Evolutionary conservation across 2,329 filamentous ascomycete species (phyloP).

Genomic region (Paracoccidioides lutzii): DNA sequence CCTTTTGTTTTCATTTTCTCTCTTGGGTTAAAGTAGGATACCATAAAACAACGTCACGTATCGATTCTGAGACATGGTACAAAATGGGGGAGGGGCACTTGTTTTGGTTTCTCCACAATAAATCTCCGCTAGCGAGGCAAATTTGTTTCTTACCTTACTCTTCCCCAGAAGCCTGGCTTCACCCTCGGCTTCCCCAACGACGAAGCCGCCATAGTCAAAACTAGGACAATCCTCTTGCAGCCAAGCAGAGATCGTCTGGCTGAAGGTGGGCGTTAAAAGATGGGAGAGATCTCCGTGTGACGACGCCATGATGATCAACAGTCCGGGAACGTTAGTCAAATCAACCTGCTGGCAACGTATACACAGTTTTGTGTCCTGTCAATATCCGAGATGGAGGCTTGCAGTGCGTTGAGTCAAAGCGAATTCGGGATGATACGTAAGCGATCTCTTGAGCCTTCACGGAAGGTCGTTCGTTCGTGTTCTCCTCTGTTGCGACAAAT

Average conservation of each 20-base stretch:
- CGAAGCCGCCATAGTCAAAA: conserved; percentile 94
- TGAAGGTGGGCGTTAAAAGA: conserved; percentile 76
- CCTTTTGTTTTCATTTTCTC: too few species aligned
- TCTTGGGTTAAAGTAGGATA: too few species aligned
- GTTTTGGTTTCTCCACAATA: not conserved
- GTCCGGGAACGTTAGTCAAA: not conserved
- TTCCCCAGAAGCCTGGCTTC: conserved; percentile 44
- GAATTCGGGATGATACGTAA: too few species aligned
- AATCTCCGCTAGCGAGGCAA: not conserved
- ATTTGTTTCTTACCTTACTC: conserved; percentile 31
- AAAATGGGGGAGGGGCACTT: not conserved
- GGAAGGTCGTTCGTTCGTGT: too few species aligned
- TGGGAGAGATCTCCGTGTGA: conserved; percentile 50
- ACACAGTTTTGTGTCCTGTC: not conserved
- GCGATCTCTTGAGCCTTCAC: too few species aligned
- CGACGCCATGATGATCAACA: conserved; percentile 37
- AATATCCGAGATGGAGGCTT: not conserved
- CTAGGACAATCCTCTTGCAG: conserved; percentile 92
- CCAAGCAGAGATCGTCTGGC: conserved; percentile 67
- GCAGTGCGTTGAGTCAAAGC: too few species aligned
- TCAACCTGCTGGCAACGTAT: too few species aligned
- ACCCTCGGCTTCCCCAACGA: conserved; percentile 54
- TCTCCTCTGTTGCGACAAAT: too few species aligned
- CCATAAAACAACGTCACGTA: too few species aligned
- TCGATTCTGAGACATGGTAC: not conserved